Evolutionary conservation across 225 moss, liverwort and hornwort genomes (phyloP).

Genomic region (Lunularia cruciata): DNA sequence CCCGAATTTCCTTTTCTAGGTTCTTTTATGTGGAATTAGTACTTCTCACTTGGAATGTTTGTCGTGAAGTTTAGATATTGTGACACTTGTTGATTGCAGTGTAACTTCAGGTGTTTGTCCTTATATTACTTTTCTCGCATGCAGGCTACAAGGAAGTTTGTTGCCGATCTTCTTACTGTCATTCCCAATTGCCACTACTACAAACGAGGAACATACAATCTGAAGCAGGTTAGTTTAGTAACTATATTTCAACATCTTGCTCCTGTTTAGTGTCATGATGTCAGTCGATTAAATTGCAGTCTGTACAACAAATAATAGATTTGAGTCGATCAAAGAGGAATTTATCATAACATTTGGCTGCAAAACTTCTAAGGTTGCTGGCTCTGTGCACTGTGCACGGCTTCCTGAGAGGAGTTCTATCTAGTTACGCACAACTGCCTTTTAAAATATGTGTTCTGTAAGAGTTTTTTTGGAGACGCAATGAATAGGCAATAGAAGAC

Average conservation of each 20-base stretch:
- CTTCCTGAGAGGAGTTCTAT: no score
- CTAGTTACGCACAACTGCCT: no score
- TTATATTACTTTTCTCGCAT: neutral
- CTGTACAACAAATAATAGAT: no score
- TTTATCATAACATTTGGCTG: neutral
- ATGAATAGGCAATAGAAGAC: no score
- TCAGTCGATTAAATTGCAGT: neutral
- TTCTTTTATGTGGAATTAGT: neutral
- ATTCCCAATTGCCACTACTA: conserved; percentile 87
- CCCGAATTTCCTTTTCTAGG: neutral
- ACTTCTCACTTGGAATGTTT: neutral
- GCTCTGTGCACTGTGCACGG: no score
- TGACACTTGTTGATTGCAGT: no score
- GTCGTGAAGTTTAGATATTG: no score
- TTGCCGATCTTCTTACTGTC: conserved; percentile 81
- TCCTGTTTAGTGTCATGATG: neutral
- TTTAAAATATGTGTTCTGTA: no score
- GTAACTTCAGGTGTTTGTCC: no score
- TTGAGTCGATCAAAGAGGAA: neutral
- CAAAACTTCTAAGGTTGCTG: no score
- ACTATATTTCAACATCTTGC: neutral
- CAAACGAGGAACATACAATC: conserved; percentile 84
- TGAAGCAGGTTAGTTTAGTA: conserved; percentile 51
- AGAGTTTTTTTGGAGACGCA: no score
- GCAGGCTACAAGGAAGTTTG: conserved; percentile 75